Conservation (phyloP, 1,284 basidiomycete genomes). For the Sporisorium scitamineum region DNA sequence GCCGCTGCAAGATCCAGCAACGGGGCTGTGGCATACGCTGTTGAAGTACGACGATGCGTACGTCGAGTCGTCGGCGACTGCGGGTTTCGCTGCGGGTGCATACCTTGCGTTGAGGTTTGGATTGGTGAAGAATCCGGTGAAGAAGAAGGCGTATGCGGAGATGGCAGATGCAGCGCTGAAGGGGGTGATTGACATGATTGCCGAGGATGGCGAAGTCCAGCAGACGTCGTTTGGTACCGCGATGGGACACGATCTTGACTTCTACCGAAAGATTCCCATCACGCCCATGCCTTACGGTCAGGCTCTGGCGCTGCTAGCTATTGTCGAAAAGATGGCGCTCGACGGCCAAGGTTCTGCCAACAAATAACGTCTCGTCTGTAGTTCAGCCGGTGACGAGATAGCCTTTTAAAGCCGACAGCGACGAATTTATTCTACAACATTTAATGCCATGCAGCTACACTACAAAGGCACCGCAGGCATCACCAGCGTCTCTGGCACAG, state of each 20-base stretch:
- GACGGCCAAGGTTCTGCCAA: background rate
- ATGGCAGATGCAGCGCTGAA: slow-evolving; percentile 73
- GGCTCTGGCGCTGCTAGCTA: slow-evolving; percentile 72
- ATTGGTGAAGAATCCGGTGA: slow-evolving; percentile 70
- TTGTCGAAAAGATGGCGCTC: slow-evolving; percentile 64
- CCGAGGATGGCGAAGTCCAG: slow-evolving; percentile 73
- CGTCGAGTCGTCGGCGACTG: slow-evolving; percentile 75
- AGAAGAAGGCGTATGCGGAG: slow-evolving; percentile 71
- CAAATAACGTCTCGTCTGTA: slow-evolving; percentile 7
- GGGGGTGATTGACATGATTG: slow-evolving; percentile 74
- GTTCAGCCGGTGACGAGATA: background rate
- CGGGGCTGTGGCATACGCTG: slow-evolving; percentile 77
- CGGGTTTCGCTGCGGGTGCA: slow-evolving; percentile 77
- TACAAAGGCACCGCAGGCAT: slow-evolving; percentile 24
- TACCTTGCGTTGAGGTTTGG: slow-evolving; percentile 74
- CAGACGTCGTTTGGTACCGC: slow-evolving; percentile 71
- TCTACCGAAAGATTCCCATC: slow-evolving; percentile 75
- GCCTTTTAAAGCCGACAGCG: background rate
- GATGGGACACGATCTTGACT: slow-evolving; percentile 76
- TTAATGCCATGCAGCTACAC: background rate
- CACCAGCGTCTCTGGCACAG: slow-evolving; percentile 15
- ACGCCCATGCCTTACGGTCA: slow-evolving; percentile 79
- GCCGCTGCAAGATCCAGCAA: slow-evolving; percentile 72
- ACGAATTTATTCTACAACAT: too few species aligned
- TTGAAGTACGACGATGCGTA: slow-evolving; percentile 75